phyloP scores from a whole-genome alignment of 164 flowering plant species.

The Nymphaea colorata region DNA sequence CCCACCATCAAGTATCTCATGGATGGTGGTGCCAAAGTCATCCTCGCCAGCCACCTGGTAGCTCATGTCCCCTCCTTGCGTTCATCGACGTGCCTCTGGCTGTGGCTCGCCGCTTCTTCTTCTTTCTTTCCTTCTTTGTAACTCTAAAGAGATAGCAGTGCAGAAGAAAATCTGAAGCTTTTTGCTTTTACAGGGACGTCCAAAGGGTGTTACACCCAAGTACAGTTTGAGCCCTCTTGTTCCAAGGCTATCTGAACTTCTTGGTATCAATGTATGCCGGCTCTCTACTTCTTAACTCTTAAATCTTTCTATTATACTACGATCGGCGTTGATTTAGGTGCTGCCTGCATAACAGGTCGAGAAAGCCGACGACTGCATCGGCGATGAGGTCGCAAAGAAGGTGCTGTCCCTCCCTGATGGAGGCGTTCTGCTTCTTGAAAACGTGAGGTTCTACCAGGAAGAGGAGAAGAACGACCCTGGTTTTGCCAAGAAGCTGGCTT shows the following conservation, averaged over 20 bases:
- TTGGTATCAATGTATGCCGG: constrained; percentile 40
- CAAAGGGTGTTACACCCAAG: constrained; percentile 42
- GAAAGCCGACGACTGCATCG: constrained; percentile 78
- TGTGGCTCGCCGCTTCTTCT: too few relatives aligned
- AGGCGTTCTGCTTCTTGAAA: constrained; percentile 80
- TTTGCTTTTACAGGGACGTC: too few relatives aligned
- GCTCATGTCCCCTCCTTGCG: too few relatives aligned
- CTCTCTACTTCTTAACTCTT: too few relatives aligned
- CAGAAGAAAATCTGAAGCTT: too few relatives aligned
- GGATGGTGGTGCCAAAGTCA: too few relatives aligned
- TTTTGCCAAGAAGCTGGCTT: constrained; percentile 76
- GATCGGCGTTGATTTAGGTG: too few relatives aligned
- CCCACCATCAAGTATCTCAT: too few relatives aligned
- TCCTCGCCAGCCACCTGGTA: constrained; percentile 4
- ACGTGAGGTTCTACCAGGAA: constrained; percentile 79
- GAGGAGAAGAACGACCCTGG: constrained; percentile 85
- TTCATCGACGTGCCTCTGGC: too few relatives aligned
- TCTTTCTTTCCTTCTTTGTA: too few relatives aligned
- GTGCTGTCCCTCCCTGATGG: constrained; percentile 79
- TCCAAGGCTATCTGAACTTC: constrained; percentile 70
- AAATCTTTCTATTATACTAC: too few relatives aligned
- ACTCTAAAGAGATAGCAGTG: too few relatives aligned
- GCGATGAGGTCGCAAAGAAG: constrained; percentile 66
- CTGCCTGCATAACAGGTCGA: constrained; percentile 30
- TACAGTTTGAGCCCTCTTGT: constrained; percentile 73